A percentile compares a stretch with the other conserved stretches of the same genome.
Evolutionary conservation across 805 yeast genomes (phyloP).

Genomic region (Kodamaea sagamina): DNA sequence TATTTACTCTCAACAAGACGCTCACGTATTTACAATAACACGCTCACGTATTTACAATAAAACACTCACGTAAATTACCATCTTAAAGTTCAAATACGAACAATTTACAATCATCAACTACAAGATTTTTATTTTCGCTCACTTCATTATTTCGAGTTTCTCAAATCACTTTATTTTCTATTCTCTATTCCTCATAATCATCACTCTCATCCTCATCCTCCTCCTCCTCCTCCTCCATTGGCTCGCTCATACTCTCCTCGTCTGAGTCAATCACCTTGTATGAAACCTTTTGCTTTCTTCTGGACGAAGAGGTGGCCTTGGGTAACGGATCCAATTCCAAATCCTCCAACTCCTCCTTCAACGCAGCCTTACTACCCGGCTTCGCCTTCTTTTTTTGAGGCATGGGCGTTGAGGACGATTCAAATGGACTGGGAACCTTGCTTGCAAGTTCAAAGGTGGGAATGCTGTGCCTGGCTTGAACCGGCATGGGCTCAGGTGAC

Average conservation of each 20-base stretch:
- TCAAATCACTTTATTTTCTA: no score
- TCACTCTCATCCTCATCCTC: slow-evolving; percentile 22
- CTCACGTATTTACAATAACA: no score
- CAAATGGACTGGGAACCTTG: slow-evolving; percentile 1
- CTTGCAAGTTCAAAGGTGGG: not conserved
- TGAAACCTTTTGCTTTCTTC: slow-evolving; percentile 10
- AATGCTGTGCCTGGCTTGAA: not conserved
- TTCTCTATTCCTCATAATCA: slow-evolving; percentile 9
- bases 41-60: no score
- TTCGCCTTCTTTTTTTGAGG: slow-evolving; percentile 10
- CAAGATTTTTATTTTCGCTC: not conserved
- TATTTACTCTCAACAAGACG: no score
- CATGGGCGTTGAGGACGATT: not conserved
- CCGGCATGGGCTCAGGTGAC: not conserved
- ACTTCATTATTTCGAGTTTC: not conserved
- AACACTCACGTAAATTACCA: no score
- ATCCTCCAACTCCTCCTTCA: slow-evolving; percentile 29
- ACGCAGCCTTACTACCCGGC: slow-evolving; percentile 13
- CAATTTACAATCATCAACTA: no score
- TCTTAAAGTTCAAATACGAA: no score
- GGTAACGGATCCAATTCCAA: slow-evolving; percentile 18
- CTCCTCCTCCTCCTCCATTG: slow-evolving; percentile 13
- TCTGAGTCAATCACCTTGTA: slow-evolving; percentile 20
- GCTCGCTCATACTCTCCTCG: slow-evolving; percentile 23
- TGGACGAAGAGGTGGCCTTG: slow-evolving; percentile 3